Evolutionary conservation across 2,329 filamentous ascomycete genomes (phyloP).

Genomic region (Colletotrichum filicis): DNA sequence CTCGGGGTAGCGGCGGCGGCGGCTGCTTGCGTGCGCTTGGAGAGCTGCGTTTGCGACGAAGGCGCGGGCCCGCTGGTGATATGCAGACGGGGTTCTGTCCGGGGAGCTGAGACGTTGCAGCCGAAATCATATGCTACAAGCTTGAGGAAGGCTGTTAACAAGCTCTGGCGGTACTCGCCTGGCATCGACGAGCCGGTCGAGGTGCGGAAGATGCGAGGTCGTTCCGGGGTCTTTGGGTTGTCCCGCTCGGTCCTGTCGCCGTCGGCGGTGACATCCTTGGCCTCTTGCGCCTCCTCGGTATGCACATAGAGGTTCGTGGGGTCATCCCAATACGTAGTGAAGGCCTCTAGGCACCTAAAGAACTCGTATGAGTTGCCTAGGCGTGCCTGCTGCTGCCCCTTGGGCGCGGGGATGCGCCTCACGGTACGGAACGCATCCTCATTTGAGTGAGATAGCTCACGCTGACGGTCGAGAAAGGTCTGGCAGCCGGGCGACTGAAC

Average conservation of each 20-base stretch:
- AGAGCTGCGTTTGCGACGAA: slow-evolving; percentile 36
- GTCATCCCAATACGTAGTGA: slow-evolving; percentile 72
- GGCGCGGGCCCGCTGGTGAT: slow-evolving; percentile 52
- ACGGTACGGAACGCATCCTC: slow-evolving; percentile 70
- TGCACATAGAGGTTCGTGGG: slow-evolving; percentile 52
- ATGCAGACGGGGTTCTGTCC: slow-evolving; percentile 69
- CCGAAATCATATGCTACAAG: slow-evolving; percentile 74
- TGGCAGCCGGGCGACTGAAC: slow-evolving; percentile 66
- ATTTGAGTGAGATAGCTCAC: slow-evolving; percentile 67
- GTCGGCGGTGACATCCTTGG: slow-evolving; percentile 20
- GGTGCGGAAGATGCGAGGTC: slow-evolving; percentile 49
- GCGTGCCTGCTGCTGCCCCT: slow-evolving; percentile 63
- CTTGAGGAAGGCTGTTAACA: slow-evolving; percentile 71
- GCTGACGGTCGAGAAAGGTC: slow-evolving; percentile 67
- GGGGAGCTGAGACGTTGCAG: slow-evolving; percentile 67
- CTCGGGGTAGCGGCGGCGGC: slow-evolving; percentile 39
- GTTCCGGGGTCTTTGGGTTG: slow-evolving; percentile 1
- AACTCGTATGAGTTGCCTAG: slow-evolving; percentile 75
- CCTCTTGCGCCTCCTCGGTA: slow-evolving; percentile 12
- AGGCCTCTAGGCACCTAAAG: slow-evolving; percentile 69
- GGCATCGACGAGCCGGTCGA: slow-evolving; percentile 67
- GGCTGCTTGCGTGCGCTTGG: slow-evolving; percentile 2
- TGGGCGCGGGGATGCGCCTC: slow-evolving; percentile 64
- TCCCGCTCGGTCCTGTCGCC: slow-evolving; percentile 32
- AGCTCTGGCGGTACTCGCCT: slow-evolving; percentile 64